Conservation (phyloP, 2,329 filamentous ascomycete genomes). For the Akanthomyces uredinophilus region DNA sequence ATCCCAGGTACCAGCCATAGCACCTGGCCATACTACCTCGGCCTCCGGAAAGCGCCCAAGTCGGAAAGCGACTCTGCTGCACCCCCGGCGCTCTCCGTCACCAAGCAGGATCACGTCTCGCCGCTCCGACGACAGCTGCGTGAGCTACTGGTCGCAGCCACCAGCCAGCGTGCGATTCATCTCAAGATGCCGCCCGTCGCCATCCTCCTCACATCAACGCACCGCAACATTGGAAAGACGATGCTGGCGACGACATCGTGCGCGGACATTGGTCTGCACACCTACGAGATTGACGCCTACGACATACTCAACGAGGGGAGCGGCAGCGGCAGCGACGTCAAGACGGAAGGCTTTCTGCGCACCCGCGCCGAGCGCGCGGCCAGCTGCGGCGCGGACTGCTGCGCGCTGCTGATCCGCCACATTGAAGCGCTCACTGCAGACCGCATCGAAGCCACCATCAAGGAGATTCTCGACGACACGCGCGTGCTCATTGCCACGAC, state of each 20-base stretch:
- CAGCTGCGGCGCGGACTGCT: conserved; percentile 78
- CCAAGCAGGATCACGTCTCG: conserved; percentile 46
- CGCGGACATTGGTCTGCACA: conserved; percentile 83
- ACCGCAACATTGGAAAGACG: conserved; percentile 90
- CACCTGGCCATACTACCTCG: conserved; percentile 87
- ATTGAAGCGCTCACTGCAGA: conserved; percentile 89
- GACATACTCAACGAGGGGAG: conserved; percentile 86
- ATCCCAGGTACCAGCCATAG: conserved; percentile 71
- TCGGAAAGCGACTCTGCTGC: conserved; percentile 31
- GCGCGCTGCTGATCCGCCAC: conserved; percentile 80
- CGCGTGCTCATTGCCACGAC: conserved; percentile 89
- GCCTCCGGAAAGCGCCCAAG: conserved; percentile 62
- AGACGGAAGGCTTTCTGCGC: conserved; percentile 86
- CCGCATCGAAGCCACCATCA: conserved; percentile 78
- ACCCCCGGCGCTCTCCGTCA: conserved; percentile 39
- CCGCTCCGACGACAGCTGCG: conserved; percentile 66
- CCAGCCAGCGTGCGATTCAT: conserved; percentile 79
- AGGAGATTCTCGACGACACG: conserved; percentile 73
- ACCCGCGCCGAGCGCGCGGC: conserved; percentile 84
- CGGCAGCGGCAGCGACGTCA: conserved; percentile 81
- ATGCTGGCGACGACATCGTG: conserved; percentile 72
- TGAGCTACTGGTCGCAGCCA: conserved; percentile 82
- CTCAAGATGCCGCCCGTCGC: conserved; percentile 83
- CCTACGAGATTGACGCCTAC: conserved; percentile 83
- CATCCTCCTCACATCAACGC: conserved; percentile 83